A percentile compares a stretch with the other conserved stretches of the same genome.
phyloP scores from a whole-genome alignment of 441 rosid species.

The Erodium trifolium region DNA sequence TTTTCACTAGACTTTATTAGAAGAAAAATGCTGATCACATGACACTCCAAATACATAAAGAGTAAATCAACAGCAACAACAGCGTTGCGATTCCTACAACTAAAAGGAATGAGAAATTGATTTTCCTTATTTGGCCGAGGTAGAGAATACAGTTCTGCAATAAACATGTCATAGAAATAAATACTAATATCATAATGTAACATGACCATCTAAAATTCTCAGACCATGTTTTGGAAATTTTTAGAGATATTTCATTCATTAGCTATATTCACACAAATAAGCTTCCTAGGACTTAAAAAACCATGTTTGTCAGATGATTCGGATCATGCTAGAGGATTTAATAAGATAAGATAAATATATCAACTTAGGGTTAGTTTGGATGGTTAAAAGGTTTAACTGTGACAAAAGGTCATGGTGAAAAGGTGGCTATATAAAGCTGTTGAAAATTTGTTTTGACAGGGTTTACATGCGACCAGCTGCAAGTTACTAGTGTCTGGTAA shows the following conservation, averaged over 20 bases:
- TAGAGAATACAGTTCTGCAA: neutral
- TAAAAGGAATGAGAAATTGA: neutral
- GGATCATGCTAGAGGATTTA: neutral
- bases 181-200: neutral
- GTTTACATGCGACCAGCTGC: neutral
- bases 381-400: neutral
- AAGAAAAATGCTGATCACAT: slow-evolving; percentile 12
- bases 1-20: slow-evolving; percentile 12
- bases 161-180: slow-evolving; percentile 3
- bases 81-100: neutral
- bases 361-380: neutral
- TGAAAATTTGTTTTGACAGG: neutral
- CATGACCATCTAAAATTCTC: neutral
- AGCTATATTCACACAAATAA: neutral
- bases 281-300: neutral
- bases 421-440: neutral
- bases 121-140: neutral
- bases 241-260: neutral
- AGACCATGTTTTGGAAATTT: neutral
- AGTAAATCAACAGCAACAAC: neutral
- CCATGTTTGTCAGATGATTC: neutral
- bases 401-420: neutral
- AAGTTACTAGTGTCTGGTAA: neutral
- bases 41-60: slow-evolving; percentile 8
- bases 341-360: too few relatives aligned